Conservation (phyloP, 495 filamentous ascomycete genomes). For the Penicillium soppii region DNA sequence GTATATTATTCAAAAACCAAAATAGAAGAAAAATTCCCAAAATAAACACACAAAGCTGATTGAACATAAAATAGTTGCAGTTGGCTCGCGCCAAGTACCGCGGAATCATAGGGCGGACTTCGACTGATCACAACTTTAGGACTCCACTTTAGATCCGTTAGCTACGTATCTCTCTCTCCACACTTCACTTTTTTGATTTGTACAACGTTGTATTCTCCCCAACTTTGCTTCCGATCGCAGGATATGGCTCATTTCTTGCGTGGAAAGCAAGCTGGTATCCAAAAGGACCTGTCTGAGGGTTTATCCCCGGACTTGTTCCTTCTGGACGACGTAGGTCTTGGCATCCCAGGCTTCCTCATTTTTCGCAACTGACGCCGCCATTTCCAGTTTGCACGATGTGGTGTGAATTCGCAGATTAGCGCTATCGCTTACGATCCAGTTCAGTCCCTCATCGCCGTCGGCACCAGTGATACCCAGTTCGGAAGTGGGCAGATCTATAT, state of each 20-base stretch:
- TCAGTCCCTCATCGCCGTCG: constrained; percentile 91
- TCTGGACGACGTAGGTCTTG: constrained; percentile 69
- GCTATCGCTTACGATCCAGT: constrained; percentile 86
- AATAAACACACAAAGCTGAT: background rate
- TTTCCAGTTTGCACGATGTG: constrained; percentile 70
- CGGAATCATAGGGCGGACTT: constrained; percentile 20
- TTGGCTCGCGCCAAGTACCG: background rate
- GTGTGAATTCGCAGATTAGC: constrained; percentile 83
- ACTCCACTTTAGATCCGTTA: too few species aligned
- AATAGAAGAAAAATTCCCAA: background rate
- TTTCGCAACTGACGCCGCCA: constrained; percentile 21
- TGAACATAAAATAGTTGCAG: background rate
- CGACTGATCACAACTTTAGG: too few species aligned
- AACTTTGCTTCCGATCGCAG: constrained; percentile 5
- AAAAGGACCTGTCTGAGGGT: constrained; percentile 82
- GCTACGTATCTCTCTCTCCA: constrained; percentile 18
- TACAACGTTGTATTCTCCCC: constrained; percentile 6
- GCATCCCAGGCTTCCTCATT: constrained; percentile 29
- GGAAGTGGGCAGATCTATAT: constrained; percentile 83
- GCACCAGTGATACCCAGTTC: constrained; percentile 77
- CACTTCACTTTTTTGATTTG: constrained; percentile 14
- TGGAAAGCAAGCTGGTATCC: constrained; percentile 89
- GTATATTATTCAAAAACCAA: too few species aligned
- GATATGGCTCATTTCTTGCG: constrained; percentile 82
- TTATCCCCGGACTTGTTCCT: constrained; percentile 72